phyloP scores from a whole-genome alignment of 495 filamentous ascomycete genomes.

The Penicillium salamii region DNA sequence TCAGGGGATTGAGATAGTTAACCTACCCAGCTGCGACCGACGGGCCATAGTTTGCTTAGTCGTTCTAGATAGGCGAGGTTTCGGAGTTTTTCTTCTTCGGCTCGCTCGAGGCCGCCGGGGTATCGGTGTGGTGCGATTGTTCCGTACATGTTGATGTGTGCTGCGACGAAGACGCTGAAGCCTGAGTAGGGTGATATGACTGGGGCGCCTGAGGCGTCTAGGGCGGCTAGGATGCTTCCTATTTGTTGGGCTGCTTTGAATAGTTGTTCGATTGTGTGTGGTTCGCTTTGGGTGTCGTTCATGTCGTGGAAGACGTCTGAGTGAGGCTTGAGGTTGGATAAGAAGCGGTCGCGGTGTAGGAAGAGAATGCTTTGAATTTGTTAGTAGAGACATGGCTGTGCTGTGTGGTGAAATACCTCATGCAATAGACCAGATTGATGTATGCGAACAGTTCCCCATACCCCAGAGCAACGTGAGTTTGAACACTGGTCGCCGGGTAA shows the following conservation, averaged over 20 bases:
- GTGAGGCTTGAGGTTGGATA: conserved; percentile 31
- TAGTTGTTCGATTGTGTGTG: conserved; percentile 32
- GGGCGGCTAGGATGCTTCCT: conserved; percentile 30
- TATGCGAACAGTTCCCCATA: conserved; percentile 46
- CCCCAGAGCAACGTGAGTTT: conserved; percentile 41
- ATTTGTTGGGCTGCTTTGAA: conserved; percentile 41
- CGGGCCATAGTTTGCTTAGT: conserved; percentile 38
- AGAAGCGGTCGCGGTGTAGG: conserved; percentile 40
- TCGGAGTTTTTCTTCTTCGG: conserved; percentile 33
- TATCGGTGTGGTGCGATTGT: conserved; percentile 37
- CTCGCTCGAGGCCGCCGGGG: conserved; percentile 35
- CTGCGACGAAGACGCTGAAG: conserved; percentile 45
- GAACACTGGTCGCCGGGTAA: conserved; percentile 37
- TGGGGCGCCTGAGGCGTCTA: conserved; percentile 35
- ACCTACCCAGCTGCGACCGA: conserved; percentile 41
- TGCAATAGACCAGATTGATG: conserved; percentile 44
- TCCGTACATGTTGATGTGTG: conserved; percentile 48
- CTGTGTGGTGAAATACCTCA: conserved; percentile 28
- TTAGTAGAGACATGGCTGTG: not conserved
- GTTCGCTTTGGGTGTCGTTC: conserved; percentile 15
- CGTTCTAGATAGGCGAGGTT: conserved; percentile 41
- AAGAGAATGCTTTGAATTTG: conserved; percentile 31
- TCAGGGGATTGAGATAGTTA: not conserved
- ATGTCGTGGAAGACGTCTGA: conserved; percentile 25
- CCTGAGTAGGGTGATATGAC: conserved; percentile 45